These are phyloP conservation scores for Ganoderma multipileum DNA, from an alignment of 1,284 basidiomycete genomes.

Conservation along the genomic window DNA sequence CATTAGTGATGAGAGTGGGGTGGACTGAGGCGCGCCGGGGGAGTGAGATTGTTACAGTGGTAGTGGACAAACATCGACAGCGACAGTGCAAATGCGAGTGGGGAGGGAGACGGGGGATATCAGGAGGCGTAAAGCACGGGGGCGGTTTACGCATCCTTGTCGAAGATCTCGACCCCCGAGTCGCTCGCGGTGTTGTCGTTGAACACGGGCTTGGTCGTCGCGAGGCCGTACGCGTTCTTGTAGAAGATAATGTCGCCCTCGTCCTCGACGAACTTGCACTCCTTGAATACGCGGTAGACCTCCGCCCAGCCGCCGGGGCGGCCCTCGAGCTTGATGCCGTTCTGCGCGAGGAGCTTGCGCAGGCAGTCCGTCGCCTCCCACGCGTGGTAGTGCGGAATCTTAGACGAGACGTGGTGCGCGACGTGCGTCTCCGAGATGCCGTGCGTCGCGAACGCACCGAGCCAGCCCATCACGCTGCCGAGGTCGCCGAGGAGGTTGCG, in stretches of 20 bases:
- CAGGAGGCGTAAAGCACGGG: background rate
- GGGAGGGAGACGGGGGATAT: background rate
- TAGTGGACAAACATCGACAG: constrained; percentile 1
- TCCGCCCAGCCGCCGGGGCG: constrained; percentile 81
- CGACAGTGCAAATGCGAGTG: constrained; percentile 1
- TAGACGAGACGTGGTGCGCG: constrained; percentile 88
- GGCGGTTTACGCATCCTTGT: constrained; percentile 42
- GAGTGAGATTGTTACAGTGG: background rate
- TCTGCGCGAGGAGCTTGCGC: constrained; percentile 76
- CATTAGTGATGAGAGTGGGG: background rate
- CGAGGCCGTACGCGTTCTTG: constrained; percentile 87
- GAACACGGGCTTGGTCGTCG: constrained; percentile 70
- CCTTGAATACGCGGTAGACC: constrained; percentile 74
- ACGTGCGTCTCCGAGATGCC: constrained; percentile 96
- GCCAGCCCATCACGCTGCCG: constrained; percentile 76
- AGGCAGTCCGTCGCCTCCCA: constrained; percentile 95
- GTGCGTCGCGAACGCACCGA: constrained; percentile 81
- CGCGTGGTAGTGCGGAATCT: constrained; percentile 93
- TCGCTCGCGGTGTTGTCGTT: constrained; percentile 74
- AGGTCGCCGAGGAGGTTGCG: constrained; percentile 86
- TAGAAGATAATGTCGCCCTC: constrained; percentile 92
- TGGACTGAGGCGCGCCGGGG: background rate
- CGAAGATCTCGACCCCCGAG: constrained; percentile 82
- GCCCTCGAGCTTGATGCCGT: constrained; percentile 68
- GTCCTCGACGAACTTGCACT: constrained; percentile 94